Evolutionary conservation across 805 yeast genomes (phyloP).

Genomic region (Kazachstania africana): DNA sequence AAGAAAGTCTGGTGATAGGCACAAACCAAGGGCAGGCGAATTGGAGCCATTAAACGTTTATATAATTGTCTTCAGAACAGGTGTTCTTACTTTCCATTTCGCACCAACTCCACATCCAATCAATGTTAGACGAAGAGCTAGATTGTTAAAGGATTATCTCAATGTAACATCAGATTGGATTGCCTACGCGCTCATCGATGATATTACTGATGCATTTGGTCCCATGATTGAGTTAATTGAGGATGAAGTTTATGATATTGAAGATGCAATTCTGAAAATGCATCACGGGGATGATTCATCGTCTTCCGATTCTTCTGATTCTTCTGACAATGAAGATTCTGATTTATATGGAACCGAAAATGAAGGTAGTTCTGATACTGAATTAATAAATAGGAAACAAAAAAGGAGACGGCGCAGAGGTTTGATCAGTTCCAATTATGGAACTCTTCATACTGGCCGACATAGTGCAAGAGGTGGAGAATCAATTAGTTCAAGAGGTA

Average conservation of each 20-base stretch:
- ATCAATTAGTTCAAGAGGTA: constrained; percentile 6
- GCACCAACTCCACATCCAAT: constrained; percentile 94
- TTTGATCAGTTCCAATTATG: too few species aligned
- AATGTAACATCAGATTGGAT: constrained; percentile 94
- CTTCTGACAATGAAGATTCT: constrained; percentile 13
- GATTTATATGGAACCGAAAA: constrained; percentile 9
- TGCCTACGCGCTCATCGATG: constrained; percentile 92
- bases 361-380: constrained; percentile 2
- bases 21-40: constrained; percentile 38
- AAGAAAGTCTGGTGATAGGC: constrained; percentile 34
- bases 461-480: neutral
- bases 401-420: too few species aligned
- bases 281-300: constrained; percentile 50
- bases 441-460: too few species aligned
- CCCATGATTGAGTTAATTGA: constrained; percentile 93
- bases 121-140: constrained; percentile 86
- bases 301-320: constrained; percentile 28
- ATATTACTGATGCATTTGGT: constrained; percentile 93
- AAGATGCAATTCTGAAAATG: constrained; percentile 80
- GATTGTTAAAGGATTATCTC: constrained; percentile 75
- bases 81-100: constrained; percentile 87
- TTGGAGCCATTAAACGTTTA: constrained; percentile 86
- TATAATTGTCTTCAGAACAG: constrained; percentile 81
- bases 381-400: too few species aligned
- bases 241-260: constrained; percentile 88